Conservation (phyloP, 345 rosid species). For the Rhizophora mangle region DNA sequence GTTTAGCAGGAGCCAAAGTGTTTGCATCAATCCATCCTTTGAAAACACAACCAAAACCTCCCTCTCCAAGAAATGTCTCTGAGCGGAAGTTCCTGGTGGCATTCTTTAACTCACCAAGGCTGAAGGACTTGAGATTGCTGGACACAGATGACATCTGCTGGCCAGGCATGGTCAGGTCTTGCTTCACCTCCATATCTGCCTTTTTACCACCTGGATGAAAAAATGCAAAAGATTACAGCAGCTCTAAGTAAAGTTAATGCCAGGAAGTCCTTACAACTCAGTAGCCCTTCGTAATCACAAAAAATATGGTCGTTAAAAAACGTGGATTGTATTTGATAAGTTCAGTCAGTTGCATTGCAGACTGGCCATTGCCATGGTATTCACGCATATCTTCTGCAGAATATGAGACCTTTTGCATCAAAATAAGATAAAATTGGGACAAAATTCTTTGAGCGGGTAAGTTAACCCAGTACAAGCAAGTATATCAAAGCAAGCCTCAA, state of each 20-base stretch:
- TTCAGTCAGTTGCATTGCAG: not conserved
- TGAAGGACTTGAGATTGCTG: conserved; percentile 49
- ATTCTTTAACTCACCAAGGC: conserved; percentile 48
- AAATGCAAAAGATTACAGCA: not conserved
- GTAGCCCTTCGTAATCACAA: not conserved
- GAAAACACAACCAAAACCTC: conserved; percentile 67
- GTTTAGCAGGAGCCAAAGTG: conserved; percentile 53
- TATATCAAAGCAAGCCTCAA: no score
- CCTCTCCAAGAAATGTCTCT: conserved; percentile 58
- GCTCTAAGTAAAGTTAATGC: not conserved
- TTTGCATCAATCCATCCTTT: conserved; percentile 63
- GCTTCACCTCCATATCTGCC: conserved; percentile 12
- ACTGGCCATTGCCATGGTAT: not conserved
- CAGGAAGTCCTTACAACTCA: not conserved
- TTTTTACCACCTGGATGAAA: conserved; percentile 30
- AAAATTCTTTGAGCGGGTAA: no score
- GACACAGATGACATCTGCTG: conserved; percentile 15
- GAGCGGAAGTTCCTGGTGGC: conserved; percentile 58
- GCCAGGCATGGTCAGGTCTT: conserved; percentile 17
- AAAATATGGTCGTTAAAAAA: not conserved
- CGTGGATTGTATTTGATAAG: not conserved
- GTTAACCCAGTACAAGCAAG: no score
- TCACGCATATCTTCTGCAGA: not conserved
- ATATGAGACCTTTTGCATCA: not conserved
- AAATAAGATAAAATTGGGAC: no score